Conservation (phyloP, 176 grass and related monocot genomes). For the Musa itinerans region DNA sequence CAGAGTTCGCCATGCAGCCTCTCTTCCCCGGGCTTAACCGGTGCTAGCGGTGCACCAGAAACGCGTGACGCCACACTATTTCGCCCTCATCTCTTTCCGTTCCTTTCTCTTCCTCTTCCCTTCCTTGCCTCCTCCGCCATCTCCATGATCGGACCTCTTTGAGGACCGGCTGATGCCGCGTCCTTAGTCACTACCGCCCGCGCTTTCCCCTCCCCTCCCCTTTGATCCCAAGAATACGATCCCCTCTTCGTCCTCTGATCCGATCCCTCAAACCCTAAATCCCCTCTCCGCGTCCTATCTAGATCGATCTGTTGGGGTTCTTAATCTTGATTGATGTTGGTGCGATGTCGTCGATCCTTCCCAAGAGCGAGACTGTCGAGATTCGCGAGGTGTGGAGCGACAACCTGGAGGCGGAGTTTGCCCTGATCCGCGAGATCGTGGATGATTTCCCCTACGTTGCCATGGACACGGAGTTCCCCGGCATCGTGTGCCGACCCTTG, state of each 20-base stretch:
- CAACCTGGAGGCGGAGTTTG: slow-evolving; percentile 75
- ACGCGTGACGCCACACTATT: background rate
- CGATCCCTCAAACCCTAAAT: background rate
- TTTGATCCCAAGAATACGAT: background rate
- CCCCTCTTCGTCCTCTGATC: background rate
- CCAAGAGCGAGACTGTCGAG: slow-evolving; percentile 62
- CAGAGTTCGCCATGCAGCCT: slow-evolving; percentile 28
- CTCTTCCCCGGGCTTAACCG: slow-evolving; percentile 1
- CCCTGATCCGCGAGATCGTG: slow-evolving; percentile 78
- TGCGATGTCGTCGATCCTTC: slow-evolving; percentile 34
- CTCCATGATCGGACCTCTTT: background rate
- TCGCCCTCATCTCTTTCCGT: background rate
- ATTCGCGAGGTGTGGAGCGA: slow-evolving; percentile 97
- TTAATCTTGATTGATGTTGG: slow-evolving; percentile 4
- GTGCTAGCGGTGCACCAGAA: background rate
- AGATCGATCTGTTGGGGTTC: background rate
- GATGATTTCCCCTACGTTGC: slow-evolving; percentile 84
- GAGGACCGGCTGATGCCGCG: background rate
- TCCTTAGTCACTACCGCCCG: background rate
- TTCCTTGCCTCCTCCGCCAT: background rate
- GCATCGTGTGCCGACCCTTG: background rate
- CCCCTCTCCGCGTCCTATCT: background rate
- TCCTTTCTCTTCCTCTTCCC: background rate
- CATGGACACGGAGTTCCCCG: slow-evolving; percentile 83
- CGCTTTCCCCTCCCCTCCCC: background rate